Base-by-base conservation (phyloP, 1,284 basidiomycete genomes). In the Ceratobasidium sp. region DNA sequence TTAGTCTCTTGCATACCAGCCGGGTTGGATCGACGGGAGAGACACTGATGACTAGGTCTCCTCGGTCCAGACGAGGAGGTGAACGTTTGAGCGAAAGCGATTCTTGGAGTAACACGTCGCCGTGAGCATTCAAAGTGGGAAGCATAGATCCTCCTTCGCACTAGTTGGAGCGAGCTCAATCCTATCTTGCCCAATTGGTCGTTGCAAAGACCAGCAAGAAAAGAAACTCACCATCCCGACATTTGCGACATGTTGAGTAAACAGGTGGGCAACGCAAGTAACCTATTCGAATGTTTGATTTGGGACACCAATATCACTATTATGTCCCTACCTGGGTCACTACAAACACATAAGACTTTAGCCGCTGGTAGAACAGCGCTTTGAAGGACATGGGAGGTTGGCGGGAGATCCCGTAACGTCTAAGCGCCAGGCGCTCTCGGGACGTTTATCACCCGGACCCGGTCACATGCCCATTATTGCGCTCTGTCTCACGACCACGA, bases 1-100 rank as follows among this genome's bases (percentile, higher is more conserved):
- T 84, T 16, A 99, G 84, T 49, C 96, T 88, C 82, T 99, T 99
- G 82, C 95, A 96, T 25, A 98, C 87, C 28, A 88, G 83, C 56
- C 86, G 85, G 0, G 81, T 81, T 0, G 91, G 92, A 75, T 91
- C 85, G 54, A 88, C 80, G 4, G 95, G 95, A 1, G 92, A 94
- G 59, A 84, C 83, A 49, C 92, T 84, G 12, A 91, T 88, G 72
- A 97, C 84, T 60, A 99, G 82, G 77, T 97, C 94, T 53, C 96
- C 96, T 62, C 94, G 86, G 72, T 81, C 76, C 49, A 92, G 78
- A 3, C 82, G 81, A 40, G 84, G 76, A 1, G 87, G 87, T 36
- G 84, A 82, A 54, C 88, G 82, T 46, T 86, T 81, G 72, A 84
- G 80, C 4, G 88, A 86, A 62, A 90, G 76, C 46, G 85, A 84